These are phyloP conservation scores for Macrophomina phaseolina DNA, from an alignment of 2,329 filamentous ascomycete genomes.

Conservation along the genomic window DNA sequence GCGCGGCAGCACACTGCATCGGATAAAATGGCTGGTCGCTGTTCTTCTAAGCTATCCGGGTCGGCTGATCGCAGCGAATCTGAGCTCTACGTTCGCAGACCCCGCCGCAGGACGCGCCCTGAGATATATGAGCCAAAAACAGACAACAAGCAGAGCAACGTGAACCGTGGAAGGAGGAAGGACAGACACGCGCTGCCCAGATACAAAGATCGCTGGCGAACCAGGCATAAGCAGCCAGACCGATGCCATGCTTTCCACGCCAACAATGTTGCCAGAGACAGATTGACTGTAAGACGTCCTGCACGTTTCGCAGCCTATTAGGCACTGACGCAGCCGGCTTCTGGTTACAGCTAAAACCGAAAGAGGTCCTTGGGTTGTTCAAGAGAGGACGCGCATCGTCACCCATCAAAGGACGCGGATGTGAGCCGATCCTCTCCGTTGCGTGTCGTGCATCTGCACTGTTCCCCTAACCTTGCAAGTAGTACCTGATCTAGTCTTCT, in stretches of 20 bases:
- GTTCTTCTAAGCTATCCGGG: slow-evolving; percentile 22
- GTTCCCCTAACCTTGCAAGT: slow-evolving; percentile 33
- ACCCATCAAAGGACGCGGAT: slow-evolving; percentile 49
- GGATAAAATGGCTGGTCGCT: slow-evolving; percentile 21
- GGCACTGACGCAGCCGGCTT: slow-evolving; percentile 33
- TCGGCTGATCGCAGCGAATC: slow-evolving; percentile 26
- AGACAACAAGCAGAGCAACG: slow-evolving; percentile 33
- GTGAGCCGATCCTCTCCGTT: slow-evolving; percentile 39
- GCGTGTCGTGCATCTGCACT: slow-evolving; percentile 27
- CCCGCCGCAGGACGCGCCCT: slow-evolving; percentile 53
- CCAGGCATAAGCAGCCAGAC: slow-evolving; percentile 42
- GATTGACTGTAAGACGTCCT: slow-evolving; percentile 51
- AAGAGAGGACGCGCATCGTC: slow-evolving; percentile 56
- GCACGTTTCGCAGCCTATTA: slow-evolving; percentile 20
- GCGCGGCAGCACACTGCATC: slow-evolving; percentile 22
- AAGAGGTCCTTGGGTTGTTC: slow-evolving; percentile 52
- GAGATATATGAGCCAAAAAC: slow-evolving; percentile 52
- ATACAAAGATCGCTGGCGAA: slow-evolving; percentile 44
- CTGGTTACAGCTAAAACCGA: slow-evolving; percentile 50
- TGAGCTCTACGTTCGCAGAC: slow-evolving; percentile 48
- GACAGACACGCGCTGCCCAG: slow-evolving; percentile 29
- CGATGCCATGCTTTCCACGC: slow-evolving; percentile 52
- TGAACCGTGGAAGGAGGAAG: slow-evolving; percentile 35
- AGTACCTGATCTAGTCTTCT: slow-evolving; percentile 60
- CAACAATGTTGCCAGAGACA: slow-evolving; percentile 51